Evolutionary conservation across 768 basidiomycete genomes (phyloP).

Genomic region (Chalciporus chontae): DNA sequence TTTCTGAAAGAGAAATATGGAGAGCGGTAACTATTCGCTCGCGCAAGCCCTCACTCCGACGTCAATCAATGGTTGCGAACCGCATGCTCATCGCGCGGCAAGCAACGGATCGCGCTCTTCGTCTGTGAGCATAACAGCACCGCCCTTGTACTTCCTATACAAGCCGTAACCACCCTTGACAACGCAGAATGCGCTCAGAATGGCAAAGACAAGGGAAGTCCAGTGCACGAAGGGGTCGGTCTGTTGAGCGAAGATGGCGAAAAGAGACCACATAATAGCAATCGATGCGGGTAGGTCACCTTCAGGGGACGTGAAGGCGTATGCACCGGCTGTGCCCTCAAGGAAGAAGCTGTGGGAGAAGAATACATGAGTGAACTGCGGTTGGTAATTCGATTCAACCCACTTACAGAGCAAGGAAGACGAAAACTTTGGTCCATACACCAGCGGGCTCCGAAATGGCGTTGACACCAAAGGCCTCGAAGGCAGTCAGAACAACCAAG

Average conservation of each 20-base stretch:
- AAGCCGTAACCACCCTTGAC: slow-evolving; percentile 68
- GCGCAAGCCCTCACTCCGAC: not conserved
- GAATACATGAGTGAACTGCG: slow-evolving; percentile 5
- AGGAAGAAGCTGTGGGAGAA: slow-evolving; percentile 69
- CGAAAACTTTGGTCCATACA: slow-evolving; percentile 92
- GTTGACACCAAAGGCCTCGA: slow-evolving; percentile 87
- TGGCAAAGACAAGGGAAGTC: slow-evolving; percentile 79
- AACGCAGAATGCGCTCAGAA: slow-evolving; percentile 83
- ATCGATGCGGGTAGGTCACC: slow-evolving; percentile 92
- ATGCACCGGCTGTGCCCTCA: slow-evolving; percentile 87
- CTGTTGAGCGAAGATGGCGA: slow-evolving; percentile 86
- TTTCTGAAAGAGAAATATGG: not conserved
- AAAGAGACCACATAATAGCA: slow-evolving; percentile 91
- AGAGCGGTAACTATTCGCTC: too few species aligned
- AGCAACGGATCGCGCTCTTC: slow-evolving; percentile 88
- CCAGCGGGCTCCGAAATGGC: slow-evolving; percentile 62
- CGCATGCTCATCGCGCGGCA: slow-evolving; percentile 27
- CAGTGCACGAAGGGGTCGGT: slow-evolving; percentile 77
- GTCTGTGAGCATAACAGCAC: slow-evolving; percentile 66
- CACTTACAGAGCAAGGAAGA: slow-evolving; percentile 82
- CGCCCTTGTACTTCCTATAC: slow-evolving; percentile 40
- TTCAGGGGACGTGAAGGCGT: slow-evolving; percentile 86
- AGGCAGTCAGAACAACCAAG: slow-evolving; percentile 75
- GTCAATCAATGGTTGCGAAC: not conserved
- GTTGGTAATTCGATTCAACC: not conserved